Evolutionary conservation across 768 basidiomycete species (phyloP), one percentile per base, ranked within the genome.

Genomic region (Tephrocybe sp.): DNA sequence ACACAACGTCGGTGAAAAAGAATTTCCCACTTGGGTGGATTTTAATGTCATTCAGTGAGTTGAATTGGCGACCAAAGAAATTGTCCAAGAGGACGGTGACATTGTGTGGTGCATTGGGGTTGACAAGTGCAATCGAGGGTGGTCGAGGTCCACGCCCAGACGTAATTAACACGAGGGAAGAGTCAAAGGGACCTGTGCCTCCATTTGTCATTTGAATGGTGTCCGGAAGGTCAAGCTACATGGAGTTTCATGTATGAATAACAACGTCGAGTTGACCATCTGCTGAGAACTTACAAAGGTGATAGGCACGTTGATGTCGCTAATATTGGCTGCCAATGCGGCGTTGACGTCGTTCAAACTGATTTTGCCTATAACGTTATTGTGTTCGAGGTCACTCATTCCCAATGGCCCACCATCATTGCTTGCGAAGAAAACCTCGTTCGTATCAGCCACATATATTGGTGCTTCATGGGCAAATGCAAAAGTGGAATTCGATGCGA

Each of bases 391-490:
- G 54, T 83, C 83, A 44, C 78, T 86, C 60, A 78, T 75, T 6
- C 86, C 85, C 1, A 85, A 71, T 26, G 77, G 48, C 1, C 84
- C 86, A 5, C 87, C 87, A 49, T 78, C 81, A 53, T 83, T 87
- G 65, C 83, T 85, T 5, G 78, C 74, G 60, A 92, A 92, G 69
- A 82, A 84, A 1, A 92, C 72, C 55, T 85, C 80, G 58, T 89
- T 79, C n/a, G 82, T 84, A n/a, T 72, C 75, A 5, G 82, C 68
- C 30, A 79, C 69, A 65, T 82, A 89, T 1, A 90, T 72, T 0
- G 87, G 86, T 2, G 86, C 89, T 67, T 92, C 90, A 61, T 92
- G 89, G 14, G 87, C 88, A 54, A 89, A 82, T 2, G 84, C 84
- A 63, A 83, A 84, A 3, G 74, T 78, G 3, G 76, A 74, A 51